Percentiles rank a stretch among this genome's conserved stretches.
These are phyloP conservation scores for Hysterium pulicare DNA, from an alignment of 2,329 filamentous ascomycete species.

Conservation along the genomic window DNA sequence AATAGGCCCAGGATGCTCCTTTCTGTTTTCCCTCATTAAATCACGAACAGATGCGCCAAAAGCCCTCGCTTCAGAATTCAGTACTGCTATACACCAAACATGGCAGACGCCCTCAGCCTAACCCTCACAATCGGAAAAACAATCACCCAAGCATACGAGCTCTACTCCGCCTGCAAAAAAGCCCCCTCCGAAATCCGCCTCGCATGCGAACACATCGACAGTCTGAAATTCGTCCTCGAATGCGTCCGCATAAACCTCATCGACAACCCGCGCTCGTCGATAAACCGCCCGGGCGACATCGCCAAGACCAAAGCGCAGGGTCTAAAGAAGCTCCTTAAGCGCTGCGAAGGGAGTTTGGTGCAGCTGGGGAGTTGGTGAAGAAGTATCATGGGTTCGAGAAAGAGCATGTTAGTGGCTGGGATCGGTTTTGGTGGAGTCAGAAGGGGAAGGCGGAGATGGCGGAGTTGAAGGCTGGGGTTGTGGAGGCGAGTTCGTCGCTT, in stretches of 20 bases:
- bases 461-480: conserved; percentile 11
- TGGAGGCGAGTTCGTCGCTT: conserved; percentile 7
- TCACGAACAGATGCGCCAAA: no score
- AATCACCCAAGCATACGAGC: conserved; percentile 12
- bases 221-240: conserved; percentile 14
- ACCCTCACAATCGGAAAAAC: no score
- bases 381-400: conserved; percentile 9
- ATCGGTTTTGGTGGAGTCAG: conserved; percentile 11
- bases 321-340: conserved; percentile 8
- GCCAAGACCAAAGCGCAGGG: conserved; percentile 6
- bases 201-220: conserved; percentile 14
- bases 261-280: conserved; percentile 9
- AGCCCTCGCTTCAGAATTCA: no score
- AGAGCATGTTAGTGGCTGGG: conserved; percentile 10
- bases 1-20: no score
- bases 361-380: conserved; percentile 8
- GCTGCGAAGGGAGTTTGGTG: conserved; percentile 8
- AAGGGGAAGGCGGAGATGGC: conserved; percentile 17
- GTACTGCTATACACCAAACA: no score
- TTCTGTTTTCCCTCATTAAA: no score
- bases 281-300: conserved; percentile 7
- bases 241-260: conserved; percentile 10
- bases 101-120: no score
- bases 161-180: conserved; percentile 9
- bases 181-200: conserved; percentile 12